Base-by-base conservation (phyloP, 164 flowering plant genomes). In the Magnolia kwangsiensis region DNA sequence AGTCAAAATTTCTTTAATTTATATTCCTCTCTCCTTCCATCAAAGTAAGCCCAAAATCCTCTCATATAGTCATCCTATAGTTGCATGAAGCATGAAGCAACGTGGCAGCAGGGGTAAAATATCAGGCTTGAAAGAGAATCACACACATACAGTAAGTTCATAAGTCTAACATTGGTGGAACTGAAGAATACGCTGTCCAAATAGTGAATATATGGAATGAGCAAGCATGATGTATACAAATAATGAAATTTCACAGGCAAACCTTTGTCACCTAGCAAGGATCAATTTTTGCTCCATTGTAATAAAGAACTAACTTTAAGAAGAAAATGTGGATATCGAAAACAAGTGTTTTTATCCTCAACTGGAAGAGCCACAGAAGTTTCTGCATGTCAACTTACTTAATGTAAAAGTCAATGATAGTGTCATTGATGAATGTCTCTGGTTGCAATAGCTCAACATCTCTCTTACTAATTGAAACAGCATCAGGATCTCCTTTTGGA, bases 401-500 rank as follows among this genome's bases (percentile, higher is more conserved):
- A 68, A 96, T 89, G 73, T 94, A 96, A 71, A 96, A 96, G 86
- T 96, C 99, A 72, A 96, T 92, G 51, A 96, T 88, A 2, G 99
- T 96, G 80, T 90, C 93, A 79, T 90, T 90, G 82, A 88, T 80
- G 79, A 88, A 90, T 63, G 87, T 88, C 78, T 91, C 98, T 7
- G 98, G 99, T 72, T 86, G 88, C 79, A 96, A 83, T 23, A 94
- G 82, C 82, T 94, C 95, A 51, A 92, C 87, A 78, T 96, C 99
- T 82, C 97, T 88, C 87, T 92, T 96, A 78, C 92, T 85, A 72
- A 94, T 86, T 21, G 97, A 88, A 67, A 96, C 97, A 76, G 99
- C 94, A 90, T 96, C 99, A 69, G 90, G 76, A 81, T 92, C 99
- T 37, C 95, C 97, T 85, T 90, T 86, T 58, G 99, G 98, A 85